Evolutionary conservation across 2,329 filamentous ascomycete species (phyloP).

Genomic region (Neofusicoccum sp.): DNA sequence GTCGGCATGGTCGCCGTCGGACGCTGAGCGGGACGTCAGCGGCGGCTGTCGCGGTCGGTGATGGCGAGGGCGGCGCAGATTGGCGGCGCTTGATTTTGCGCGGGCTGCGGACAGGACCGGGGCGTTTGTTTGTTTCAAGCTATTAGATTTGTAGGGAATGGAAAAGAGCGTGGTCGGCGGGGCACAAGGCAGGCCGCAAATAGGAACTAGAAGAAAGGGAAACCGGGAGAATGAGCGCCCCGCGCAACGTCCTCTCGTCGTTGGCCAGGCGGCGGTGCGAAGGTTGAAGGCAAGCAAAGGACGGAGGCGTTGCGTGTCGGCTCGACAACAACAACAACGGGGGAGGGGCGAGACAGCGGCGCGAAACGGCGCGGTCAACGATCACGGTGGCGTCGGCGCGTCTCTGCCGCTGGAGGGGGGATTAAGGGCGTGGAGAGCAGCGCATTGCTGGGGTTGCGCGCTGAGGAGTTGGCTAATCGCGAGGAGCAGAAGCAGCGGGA

Average conservation of each 20-base stretch:
- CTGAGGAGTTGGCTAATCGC: constrained; percentile 10
- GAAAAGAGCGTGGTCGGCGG: constrained; percentile 19
- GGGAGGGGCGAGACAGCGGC: constrained; percentile 4
- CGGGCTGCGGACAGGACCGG: not conserved
- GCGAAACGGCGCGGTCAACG: constrained; percentile 17
- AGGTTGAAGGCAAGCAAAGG: not conserved
- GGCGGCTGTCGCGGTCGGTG: not conserved
- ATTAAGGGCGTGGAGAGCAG: constrained; percentile 13
- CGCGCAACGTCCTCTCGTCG: constrained; percentile 7
- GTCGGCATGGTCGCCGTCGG: constrained; percentile 41
- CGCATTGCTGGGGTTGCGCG: constrained; percentile 21
- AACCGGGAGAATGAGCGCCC: not conserved
- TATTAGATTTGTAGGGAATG: constrained; percentile 19
- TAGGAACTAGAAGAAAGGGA: constrained; percentile 1
- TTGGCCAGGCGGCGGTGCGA: constrained; percentile 2
- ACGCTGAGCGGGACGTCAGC: not conserved
- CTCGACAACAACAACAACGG: constrained; percentile 4
- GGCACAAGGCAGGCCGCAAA: constrained; percentile 8
- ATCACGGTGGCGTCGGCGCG: constrained; percentile 13
- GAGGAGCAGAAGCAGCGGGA: constrained; percentile 18
- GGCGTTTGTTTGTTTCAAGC: constrained; percentile 21
- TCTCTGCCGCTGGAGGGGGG: constrained; percentile 20
- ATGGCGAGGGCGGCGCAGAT: constrained; percentile 3
- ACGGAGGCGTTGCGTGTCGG: not conserved
- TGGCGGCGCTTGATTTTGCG: not conserved